A percentile compares a stretch with the other conserved stretches of the same genome.
Evolutionary conservation across 2,329 filamentous ascomycete species (phyloP).

Genomic region (Onygenales sp.): DNA sequence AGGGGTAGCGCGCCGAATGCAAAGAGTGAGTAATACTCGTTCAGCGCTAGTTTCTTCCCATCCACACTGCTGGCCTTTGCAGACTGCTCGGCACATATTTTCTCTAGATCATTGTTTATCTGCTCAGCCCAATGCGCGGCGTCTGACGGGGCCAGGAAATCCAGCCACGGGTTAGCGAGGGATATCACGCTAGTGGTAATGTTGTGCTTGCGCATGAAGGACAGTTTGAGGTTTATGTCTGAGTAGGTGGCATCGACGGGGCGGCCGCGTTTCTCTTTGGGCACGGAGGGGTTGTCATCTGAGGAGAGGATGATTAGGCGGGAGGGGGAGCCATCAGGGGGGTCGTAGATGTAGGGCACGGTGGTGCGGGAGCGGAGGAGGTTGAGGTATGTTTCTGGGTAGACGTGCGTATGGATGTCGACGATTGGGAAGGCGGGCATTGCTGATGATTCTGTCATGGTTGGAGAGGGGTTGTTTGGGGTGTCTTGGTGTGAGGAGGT

Average conservation of each 20-base stretch:
- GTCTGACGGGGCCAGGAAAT: constrained; percentile 59
- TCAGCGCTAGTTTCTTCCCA: constrained; percentile 4
- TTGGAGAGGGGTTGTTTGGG: not conserved
- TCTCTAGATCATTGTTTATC: constrained; percentile 71
- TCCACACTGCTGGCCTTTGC: not conserved
- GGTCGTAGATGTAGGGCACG: constrained; percentile 37
- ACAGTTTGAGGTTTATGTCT: constrained; percentile 67
- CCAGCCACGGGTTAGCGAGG: constrained; percentile 88
- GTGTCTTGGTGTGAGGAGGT: not conserved
- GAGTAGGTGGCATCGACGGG: constrained; percentile 79
- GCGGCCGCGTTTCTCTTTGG: constrained; percentile 51
- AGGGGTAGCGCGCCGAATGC: constrained; percentile 78
- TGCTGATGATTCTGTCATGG: not conserved
- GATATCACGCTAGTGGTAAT: constrained; percentile 81
- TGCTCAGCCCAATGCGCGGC: constrained; percentile 54
- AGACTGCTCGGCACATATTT: constrained; percentile 48
- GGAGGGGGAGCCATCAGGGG: constrained; percentile 23
- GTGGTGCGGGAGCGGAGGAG: constrained; percentile 45
- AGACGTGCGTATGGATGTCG: constrained; percentile 56
- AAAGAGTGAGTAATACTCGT: constrained; percentile 59
- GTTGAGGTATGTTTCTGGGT: constrained; percentile 50
- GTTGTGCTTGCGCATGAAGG: constrained; percentile 76
- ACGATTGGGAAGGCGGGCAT: constrained; percentile 33
- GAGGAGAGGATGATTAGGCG: constrained; percentile 39
- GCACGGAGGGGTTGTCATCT: constrained; percentile 33